Evolutionary conservation across 768 basidiomycete genomes (phyloP).

Genomic region (Cyclocybe cylindracea): DNA sequence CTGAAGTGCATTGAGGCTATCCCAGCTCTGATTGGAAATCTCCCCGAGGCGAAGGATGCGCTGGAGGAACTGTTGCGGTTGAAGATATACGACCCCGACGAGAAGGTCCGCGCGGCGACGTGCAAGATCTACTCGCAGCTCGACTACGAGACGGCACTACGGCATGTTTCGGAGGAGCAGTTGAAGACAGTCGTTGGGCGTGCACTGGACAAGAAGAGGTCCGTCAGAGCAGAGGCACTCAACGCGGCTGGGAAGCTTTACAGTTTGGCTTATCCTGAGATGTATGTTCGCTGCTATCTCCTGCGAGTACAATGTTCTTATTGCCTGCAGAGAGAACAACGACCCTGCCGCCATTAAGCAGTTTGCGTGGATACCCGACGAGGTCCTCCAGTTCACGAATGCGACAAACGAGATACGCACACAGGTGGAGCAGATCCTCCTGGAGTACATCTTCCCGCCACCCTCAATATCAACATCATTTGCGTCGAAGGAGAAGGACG

Average conservation of each 20-base stretch:
- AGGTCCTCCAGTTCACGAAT: slow-evolving; percentile 59
- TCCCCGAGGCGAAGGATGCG: slow-evolving; percentile 65
- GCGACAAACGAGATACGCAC: slow-evolving; percentile 55
- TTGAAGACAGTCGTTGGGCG: slow-evolving; percentile 69
- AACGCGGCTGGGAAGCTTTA: slow-evolving; percentile 78
- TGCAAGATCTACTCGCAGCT: slow-evolving; percentile 81
- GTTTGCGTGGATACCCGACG: slow-evolving; percentile 92
- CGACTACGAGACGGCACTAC: slow-evolving; percentile 89
- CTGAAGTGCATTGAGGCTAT: slow-evolving; percentile 77
- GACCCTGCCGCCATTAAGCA: slow-evolving; percentile 72
- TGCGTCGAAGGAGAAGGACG: slow-evolving; percentile 48
- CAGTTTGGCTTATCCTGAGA: slow-evolving; percentile 82
- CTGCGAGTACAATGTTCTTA: neutral
- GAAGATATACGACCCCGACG: slow-evolving; percentile 87
- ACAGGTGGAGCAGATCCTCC: slow-evolving; percentile 65
- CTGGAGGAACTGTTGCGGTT: slow-evolving; percentile 68
- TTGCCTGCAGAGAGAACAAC: slow-evolving; percentile 66
- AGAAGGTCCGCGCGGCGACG: slow-evolving; percentile 83
- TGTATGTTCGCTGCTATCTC: slow-evolving; percentile 57
- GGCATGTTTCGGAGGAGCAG: slow-evolving; percentile 69
- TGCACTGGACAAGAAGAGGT: slow-evolving; percentile 79
- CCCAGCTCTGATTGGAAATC: slow-evolving; percentile 57
- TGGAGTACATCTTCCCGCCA: slow-evolving; percentile 81
- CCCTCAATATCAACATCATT: slow-evolving; percentile 51
- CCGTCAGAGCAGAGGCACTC: slow-evolving; percentile 76